Conservation (phyloP, 2,329 filamentous ascomycete species). For the Aspergillus fijiensis region DNA sequence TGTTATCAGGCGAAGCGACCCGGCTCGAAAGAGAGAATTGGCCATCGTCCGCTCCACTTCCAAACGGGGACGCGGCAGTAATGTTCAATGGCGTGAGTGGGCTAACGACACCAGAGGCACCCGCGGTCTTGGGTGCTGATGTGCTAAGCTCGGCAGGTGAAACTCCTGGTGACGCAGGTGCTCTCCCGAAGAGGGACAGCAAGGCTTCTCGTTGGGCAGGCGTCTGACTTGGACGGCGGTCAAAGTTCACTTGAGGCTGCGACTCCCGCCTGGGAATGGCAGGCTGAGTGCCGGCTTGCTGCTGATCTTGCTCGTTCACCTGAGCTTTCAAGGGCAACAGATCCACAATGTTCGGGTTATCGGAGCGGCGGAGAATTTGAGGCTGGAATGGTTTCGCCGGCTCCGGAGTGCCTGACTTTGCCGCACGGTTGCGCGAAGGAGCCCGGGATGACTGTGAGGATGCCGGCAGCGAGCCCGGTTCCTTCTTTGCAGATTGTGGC, state of each 20-base stretch:
- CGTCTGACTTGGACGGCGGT: constrained; percentile 44
- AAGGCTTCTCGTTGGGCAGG: constrained; percentile 50
- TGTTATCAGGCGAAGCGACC: constrained; percentile 64
- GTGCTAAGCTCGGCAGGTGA: constrained; percentile 21
- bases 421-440: constrained; percentile 15
- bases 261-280: constrained; percentile 14
- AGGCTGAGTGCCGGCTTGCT: constrained; percentile 12
- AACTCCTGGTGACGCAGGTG: constrained; percentile 28
- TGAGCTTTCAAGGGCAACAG: constrained; percentile 30
- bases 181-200: constrained; percentile 64
- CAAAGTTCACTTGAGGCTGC: constrained; percentile 26
- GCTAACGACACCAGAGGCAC: constrained; percentile 29
- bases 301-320: constrained; percentile 20
- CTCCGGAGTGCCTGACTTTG: constrained; percentile 31
- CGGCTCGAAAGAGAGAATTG: constrained; percentile 51
- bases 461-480: constrained; percentile 17
- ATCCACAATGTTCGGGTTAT: constrained; percentile 33
- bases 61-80: constrained; percentile 20
- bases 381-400: constrained; percentile 52
- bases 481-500: constrained; percentile 32
- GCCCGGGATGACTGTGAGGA: constrained; percentile 11
- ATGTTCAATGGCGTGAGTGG: constrained; percentile 31
- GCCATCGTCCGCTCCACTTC: constrained; percentile 34
- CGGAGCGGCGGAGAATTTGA: constrained; percentile 54
- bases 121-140: constrained; percentile 20